Percentiles rank a stretch among this genome's conserved stretches.
These are phyloP conservation scores for Nannochloropsis salina DNA, from an alignment of 108 stramenopile genomes.

Conservation along the genomic window DNA sequence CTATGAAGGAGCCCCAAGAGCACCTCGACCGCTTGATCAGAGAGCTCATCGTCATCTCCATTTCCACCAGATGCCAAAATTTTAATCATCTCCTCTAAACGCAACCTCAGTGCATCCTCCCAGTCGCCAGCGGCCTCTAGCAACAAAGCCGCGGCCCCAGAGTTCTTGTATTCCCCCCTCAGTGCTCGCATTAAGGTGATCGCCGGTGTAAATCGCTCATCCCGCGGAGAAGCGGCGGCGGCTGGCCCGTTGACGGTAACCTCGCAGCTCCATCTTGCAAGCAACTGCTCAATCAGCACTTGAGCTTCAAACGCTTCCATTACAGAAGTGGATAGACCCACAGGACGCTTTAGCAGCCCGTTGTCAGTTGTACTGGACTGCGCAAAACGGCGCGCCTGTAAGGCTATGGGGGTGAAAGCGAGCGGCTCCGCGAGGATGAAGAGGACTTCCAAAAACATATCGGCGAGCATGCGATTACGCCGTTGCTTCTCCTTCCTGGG, in stretches of 20 bases:
- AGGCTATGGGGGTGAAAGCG: not conserved
- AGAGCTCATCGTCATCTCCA: not conserved
- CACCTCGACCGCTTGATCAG: not conserved
- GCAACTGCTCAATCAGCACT: not conserved
- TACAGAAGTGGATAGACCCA: not conserved
- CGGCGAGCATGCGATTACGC: not conserved
- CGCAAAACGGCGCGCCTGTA: not conserved
- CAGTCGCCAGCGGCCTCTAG: not conserved
- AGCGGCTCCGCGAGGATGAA: not conserved
- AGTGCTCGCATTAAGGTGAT: not conserved
- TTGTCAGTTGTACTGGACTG: not conserved
- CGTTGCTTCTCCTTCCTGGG: not conserved
- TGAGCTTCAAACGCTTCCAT: not conserved
- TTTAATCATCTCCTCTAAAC: not conserved
- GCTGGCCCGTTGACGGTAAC: not conserved
- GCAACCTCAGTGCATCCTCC: not conserved
- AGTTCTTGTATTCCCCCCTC: not conserved
- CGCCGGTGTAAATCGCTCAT: not conserved
- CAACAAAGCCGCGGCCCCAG: not conserved
- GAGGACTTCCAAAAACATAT: constrained; percentile 2
- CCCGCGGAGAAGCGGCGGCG: not conserved
- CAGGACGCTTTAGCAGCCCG: not conserved
- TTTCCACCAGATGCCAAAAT: not conserved
- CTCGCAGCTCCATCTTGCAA: not conserved
- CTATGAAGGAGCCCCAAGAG: not conserved